A percentile compares a stretch with the other conserved stretches of the same genome.
These are phyloP conservation scores for Arthonia radiata DNA, from an alignment of 495 filamentous ascomycete species.

Conservation along the genomic window DNA sequence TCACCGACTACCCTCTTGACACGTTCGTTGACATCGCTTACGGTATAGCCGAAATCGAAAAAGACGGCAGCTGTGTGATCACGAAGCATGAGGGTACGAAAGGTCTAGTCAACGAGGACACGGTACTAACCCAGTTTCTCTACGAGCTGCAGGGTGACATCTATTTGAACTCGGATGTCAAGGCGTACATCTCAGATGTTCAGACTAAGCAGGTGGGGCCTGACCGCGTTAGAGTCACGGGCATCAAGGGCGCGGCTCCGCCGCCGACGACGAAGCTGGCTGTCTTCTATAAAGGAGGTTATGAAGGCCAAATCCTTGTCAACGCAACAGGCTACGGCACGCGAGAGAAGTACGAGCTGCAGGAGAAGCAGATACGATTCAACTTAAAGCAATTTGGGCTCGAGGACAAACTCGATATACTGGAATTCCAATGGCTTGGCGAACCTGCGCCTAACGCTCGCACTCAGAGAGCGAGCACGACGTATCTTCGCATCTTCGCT, in stretches of 20 bases:
- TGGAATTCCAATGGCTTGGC: constrained; percentile 8
- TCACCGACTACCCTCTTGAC: constrained; percentile 19
- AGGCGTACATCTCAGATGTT: constrained; percentile 23
- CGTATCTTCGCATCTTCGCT: constrained; percentile 16
- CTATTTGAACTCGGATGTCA: constrained; percentile 33
- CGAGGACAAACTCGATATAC: constrained; percentile 5
- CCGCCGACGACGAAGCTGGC: constrained; percentile 30
- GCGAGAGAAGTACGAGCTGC: constrained; percentile 18
- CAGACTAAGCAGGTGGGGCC: constrained; percentile 19
- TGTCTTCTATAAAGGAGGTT: constrained; percentile 22
- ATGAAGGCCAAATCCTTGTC: constrained; percentile 18
- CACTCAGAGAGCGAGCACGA: constrained; percentile 11
- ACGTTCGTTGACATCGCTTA: constrained; percentile 26
- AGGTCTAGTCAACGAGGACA: constrained; percentile 21
- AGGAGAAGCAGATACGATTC: constrained; percentile 17
- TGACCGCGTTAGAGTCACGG: constrained; percentile 19
- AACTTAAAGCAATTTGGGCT: constrained; percentile 4
- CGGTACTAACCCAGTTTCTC: constrained; percentile 26
- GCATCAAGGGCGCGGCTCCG: constrained; percentile 20
- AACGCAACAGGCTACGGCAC: constrained; percentile 20
- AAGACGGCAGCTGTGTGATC: constrained; percentile 20
- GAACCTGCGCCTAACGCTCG: constrained; percentile 3
- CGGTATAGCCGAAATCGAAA: constrained; percentile 31
- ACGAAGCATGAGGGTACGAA: constrained; percentile 11
- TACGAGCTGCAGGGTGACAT: constrained; percentile 36